phyloP scores from a whole-genome alignment of 352 stramenopile genomes.

The Pythium vanterpoolii region DNA sequence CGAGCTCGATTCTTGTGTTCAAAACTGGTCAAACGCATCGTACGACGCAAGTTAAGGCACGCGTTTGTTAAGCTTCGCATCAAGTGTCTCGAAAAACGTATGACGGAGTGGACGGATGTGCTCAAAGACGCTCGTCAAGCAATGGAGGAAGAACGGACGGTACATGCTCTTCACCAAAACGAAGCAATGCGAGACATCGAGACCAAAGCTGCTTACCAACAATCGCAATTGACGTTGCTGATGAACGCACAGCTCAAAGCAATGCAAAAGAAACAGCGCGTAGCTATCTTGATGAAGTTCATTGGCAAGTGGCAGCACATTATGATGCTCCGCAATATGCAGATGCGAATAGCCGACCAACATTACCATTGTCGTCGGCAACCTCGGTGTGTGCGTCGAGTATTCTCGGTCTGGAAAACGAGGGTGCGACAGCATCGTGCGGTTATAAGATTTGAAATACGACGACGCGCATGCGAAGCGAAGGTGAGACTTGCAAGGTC shows the following conservation, averaged over 20 bases:
- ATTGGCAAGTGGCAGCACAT: slow-evolving; percentile 23
- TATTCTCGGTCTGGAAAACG: slow-evolving; percentile 1
- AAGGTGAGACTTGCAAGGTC: background rate
- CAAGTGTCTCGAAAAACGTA: slow-evolving; percentile 27
- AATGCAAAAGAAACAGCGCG: slow-evolving; percentile 16
- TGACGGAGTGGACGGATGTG: slow-evolving; percentile 36
- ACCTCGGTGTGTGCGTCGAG: background rate
- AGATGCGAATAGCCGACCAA: slow-evolving; percentile 4
- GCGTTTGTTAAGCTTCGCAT: slow-evolving; percentile 28
- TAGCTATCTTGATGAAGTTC: slow-evolving; percentile 15
- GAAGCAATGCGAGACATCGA: slow-evolving; percentile 34
- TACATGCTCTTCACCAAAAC: slow-evolving; percentile 35
- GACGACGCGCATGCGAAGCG: background rate
- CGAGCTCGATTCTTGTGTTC: background rate
- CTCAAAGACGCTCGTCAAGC: slow-evolving; percentile 35
- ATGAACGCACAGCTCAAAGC: slow-evolving; percentile 20
- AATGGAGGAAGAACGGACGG: slow-evolving; percentile 43
- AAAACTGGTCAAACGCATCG: background rate
- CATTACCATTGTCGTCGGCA: background rate
- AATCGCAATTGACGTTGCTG: slow-evolving; percentile 23
- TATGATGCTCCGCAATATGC: slow-evolving; percentile 4
- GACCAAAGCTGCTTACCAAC: slow-evolving; percentile 20
- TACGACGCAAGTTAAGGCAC: background rate
- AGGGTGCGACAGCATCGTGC: background rate
- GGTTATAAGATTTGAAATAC: background rate